Base-by-base conservation (phyloP, 2,329 filamentous ascomycete species). In the Ophiostoma piceae region DNA sequence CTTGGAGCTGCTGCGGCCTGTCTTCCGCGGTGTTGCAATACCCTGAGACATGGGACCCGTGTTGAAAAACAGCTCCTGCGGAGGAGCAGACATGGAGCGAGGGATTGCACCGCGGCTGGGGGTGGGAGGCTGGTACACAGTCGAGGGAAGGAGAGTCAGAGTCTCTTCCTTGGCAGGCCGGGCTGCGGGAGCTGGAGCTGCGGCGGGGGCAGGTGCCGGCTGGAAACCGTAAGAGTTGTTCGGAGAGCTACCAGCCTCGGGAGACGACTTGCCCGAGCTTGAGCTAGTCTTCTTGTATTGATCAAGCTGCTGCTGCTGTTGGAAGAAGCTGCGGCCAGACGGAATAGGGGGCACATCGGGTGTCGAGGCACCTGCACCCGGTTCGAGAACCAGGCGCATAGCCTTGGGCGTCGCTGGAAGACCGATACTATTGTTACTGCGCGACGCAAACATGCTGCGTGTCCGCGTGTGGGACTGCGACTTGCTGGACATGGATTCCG, bases 321-420 rank as follows among this genome's bases (percentile, higher is more conserved):
- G 62, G 12, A 29, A 65, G 14, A 77, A 69, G 11, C 77, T 75
- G 72, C 84, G 85, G 12, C 77, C 80, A 0, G 80, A 74, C 1
- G 86, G 85, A 41, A 88, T 82, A 0, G 80, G 78, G 22, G 86
- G 85, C 4, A 87, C 80, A n/a, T 88, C 77, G 70, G 73, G 77
- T 37, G 68, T 22, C 3, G 64, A 67, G 3, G 83, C 81, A 66
- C 75, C 75, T 60, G 83, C 81, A 71, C 88, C 85, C 2, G 83
- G 79, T 73, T 87, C 85, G 74, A 94, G 88, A 62, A 92, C 88
- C 1, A 96, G 88, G 26, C 91, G 87, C 93, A 97, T 96, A 0
- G 93, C 93, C 80, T 92, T 89, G 39, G 94, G 94, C 0, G 94
- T 97, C 1, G 93, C 92, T 16, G 94, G 93, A n/a, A 97, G 84